Evolutionary conservation across 257 asterid species (phyloP), one percentile per base, ranked within the genome.

Genomic region (Lithospermum erythrorhizon): DNA sequence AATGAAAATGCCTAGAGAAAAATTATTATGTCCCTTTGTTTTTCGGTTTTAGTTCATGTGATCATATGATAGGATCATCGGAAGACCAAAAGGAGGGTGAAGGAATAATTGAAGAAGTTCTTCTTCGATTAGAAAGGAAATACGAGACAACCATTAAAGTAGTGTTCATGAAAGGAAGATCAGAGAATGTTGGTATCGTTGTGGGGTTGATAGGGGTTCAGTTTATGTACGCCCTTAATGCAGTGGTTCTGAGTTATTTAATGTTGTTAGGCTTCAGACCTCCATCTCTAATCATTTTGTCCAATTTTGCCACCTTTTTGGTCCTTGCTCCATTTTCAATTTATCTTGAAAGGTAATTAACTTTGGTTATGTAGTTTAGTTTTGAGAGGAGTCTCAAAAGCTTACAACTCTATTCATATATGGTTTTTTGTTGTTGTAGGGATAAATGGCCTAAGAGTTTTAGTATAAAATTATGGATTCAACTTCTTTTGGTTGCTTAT

Each of bases 191-290:
- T 32, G 73, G 20, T 23, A 72, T 87, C 61, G 66, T 85, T 24
- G 67, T 69, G 62, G 98, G 96, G 13, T 71, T 90, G 66, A 70
- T 86, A 22, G 74, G 65, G 21, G 78, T 90, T 64, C 98, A 90
- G 61, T 81, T 88, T 73, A 21, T 83, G 55, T 85, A 83, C 53
- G 96, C 98, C 2, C 91, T 80, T 48, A 90, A 87, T 70, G 74
- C 98, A 6, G 72, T 87, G 4, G 69, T 90, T 74, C 70, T 83
- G 21, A 76, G 94, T 68, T 79, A 82, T 75, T 73, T 90, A 17
- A 76, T 90, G 88, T 72, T 72, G 47, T 69, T 80, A 25, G 95
- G 98, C 21, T 69, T 90, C 56, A 80, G 66, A 1, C 76, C 94
- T 72, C 79, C 78, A 16, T 70, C 86, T 72, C 90, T 90, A 16